A percentile compares a stretch with the other conserved stretches of the same genome.
phyloP scores from a whole-genome alignment of 2,329 filamentous ascomycete genomes.

The Pleomassaria siparia region DNA sequence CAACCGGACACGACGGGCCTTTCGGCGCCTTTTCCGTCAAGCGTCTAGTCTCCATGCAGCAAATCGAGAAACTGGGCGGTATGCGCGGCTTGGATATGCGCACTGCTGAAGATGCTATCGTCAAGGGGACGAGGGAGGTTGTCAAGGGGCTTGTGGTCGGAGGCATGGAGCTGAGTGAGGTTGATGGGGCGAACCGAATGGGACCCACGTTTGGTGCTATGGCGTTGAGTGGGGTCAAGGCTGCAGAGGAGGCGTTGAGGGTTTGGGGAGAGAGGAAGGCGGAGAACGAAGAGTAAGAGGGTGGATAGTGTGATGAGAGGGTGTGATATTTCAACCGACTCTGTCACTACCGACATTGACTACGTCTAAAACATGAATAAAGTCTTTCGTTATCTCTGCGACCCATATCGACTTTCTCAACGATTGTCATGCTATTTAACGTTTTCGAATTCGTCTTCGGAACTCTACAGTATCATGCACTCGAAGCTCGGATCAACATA shows the following conservation, averaged over 20 bases:
- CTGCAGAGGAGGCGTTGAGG: slow-evolving; percentile 80
- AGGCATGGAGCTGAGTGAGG: slow-evolving; percentile 89
- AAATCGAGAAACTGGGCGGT: slow-evolving; percentile 78
- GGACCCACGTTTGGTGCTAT: slow-evolving; percentile 88
- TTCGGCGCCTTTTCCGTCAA: slow-evolving; percentile 92
- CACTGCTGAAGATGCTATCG: slow-evolving; percentile 86
- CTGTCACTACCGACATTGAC: not conserved
- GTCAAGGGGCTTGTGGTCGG: slow-evolving; percentile 88
- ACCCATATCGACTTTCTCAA: too few species aligned
- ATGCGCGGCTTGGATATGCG: slow-evolving; percentile 97
- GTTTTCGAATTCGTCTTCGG: too few species aligned
- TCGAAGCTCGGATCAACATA: too few species aligned
- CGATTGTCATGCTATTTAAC: too few species aligned
- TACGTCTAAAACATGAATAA: too few species aligned
- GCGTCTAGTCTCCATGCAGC: slow-evolving; percentile 85
- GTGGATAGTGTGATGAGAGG: not conserved
- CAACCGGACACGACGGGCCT: slow-evolving; percentile 86
- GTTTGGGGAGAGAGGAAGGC: slow-evolving; percentile 77
- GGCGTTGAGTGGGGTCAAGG: slow-evolving; percentile 85
- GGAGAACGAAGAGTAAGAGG: slow-evolving; percentile 65
- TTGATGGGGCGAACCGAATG: slow-evolving; percentile 91
- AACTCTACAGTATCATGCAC: too few species aligned
- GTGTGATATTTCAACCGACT: not conserved
- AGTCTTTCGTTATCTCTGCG: too few species aligned
- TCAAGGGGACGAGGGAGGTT: slow-evolving; percentile 87